These are phyloP conservation scores for Calvatia gigantea DNA, from an alignment of 768 basidiomycete genomes.

Conservation along the genomic window DNA sequence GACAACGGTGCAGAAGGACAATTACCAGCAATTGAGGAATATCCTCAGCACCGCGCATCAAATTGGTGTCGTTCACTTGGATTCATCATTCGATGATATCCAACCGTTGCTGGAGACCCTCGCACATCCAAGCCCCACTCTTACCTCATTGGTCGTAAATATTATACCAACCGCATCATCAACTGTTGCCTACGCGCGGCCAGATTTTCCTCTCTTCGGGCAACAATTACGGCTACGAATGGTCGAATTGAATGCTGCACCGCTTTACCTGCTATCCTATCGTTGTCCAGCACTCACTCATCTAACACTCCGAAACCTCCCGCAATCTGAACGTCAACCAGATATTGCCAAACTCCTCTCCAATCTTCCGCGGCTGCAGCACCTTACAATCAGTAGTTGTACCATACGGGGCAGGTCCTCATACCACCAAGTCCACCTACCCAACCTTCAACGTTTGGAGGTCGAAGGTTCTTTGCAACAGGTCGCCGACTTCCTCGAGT, in stretches of 20 bases:
- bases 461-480: constrained; percentile 4
- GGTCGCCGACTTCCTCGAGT: constrained; percentile 4
- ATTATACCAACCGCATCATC: constrained; percentile 9
- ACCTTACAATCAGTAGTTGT: constrained; percentile 25
- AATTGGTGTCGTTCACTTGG: constrained; percentile 32
- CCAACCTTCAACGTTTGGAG: background rate
- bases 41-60: constrained; percentile 32
- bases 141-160: constrained; percentile 32
- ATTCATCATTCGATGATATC: constrained; percentile 30
- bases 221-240: constrained; percentile 28
- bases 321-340: constrained; percentile 31
- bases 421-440: constrained; percentile 17
- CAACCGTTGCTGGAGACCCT: constrained; percentile 30
- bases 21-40: constrained; percentile 20
- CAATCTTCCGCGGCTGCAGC: constrained; percentile 27
- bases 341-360: constrained; percentile 30
- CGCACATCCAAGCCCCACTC: constrained; percentile 29
- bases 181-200: constrained; percentile 13
- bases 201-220: constrained; percentile 26
- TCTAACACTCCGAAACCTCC: constrained; percentile 33
- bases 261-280: constrained; percentile 33
- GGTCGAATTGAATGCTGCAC: constrained; percentile 32
- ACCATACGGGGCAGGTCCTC: constrained; percentile 28
- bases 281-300: constrained; percentile 32
- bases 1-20: constrained; percentile 24